A percentile compares a stretch with the other conserved stretches of the same genome.
phyloP scores from a whole-genome alignment of 169 alveolate genomes.

The Plasmodium gaboni region DNA sequence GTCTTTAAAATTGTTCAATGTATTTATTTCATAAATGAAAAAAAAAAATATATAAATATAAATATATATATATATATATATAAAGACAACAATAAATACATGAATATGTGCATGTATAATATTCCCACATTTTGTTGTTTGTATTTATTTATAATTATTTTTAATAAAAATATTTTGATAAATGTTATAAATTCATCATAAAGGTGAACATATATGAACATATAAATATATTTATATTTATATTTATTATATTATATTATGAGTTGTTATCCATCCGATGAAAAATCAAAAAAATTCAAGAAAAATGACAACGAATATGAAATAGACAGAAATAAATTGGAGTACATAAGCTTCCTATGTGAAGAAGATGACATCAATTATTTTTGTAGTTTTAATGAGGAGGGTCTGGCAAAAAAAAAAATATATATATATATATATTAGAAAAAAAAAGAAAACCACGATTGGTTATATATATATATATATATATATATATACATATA shows the following conservation, averaged over 20 bases:
- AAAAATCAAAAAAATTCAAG: background rate
- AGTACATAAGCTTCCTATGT: slow-evolving; percentile 45
- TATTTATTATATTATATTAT: slow-evolving; percentile 1
- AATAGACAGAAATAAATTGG: slow-evolving; percentile 16
- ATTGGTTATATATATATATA: background rate
- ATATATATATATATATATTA: background rate
- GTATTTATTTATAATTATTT: no score
- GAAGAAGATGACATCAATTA: slow-evolving; percentile 73
- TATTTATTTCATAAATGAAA: no score
- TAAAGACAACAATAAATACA: no score
- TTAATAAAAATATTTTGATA: no score
- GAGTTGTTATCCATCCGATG: background rate
- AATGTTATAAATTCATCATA: no score
- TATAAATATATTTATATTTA: background rate
- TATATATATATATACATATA: no score
- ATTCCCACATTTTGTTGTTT: no score
- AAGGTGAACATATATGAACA: background rate
- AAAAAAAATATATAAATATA: no score
- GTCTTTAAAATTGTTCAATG: no score
- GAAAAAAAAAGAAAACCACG: background rate
- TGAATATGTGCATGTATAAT: no score
- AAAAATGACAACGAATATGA: background rate
- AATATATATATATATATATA: no score
- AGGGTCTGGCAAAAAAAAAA: background rate
- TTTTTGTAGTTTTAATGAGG: slow-evolving; percentile 27